Evolutionary conservation across 1,284 basidiomycete genomes (phyloP).

Genomic region (Athelia sp.): DNA sequence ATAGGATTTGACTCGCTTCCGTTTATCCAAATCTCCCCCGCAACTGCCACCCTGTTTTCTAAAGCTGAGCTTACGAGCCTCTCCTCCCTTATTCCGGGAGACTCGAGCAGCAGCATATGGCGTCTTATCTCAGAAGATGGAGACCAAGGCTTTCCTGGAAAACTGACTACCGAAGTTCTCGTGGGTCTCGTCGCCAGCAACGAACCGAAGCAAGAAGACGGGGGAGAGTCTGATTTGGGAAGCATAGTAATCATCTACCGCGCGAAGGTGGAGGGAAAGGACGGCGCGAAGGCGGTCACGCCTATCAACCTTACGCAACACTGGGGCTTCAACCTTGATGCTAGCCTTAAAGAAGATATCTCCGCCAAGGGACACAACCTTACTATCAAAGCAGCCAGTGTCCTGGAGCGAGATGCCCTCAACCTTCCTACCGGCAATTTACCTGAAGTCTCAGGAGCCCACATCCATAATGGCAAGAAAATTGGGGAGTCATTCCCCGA

Average conservation of each 20-base stretch:
- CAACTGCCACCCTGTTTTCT: slow-evolving; percentile 50
- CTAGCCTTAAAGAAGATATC: slow-evolving; percentile 44
- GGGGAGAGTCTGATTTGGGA: slow-evolving; percentile 46
- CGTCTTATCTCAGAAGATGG: slow-evolving; percentile 54
- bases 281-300: slow-evolving; percentile 40
- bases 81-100: slow-evolving; percentile 15
- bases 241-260: slow-evolving; percentile 63
- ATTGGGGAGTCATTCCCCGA: slow-evolving; percentile 55
- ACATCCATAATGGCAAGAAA: slow-evolving; percentile 43
- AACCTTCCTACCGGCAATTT: slow-evolving; percentile 51
- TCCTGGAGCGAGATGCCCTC: slow-evolving; percentile 45
- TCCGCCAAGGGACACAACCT: slow-evolving; percentile 54
- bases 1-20: slow-evolving; percentile 53
- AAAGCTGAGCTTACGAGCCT: slow-evolving; percentile 40
- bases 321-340: slow-evolving; percentile 78
- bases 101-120: slow-evolving; percentile 40
- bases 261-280: slow-evolving; percentile 44
- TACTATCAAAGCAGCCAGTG: slow-evolving; percentile 51
- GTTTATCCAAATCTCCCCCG: slow-evolving; percentile 30
- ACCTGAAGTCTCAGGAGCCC: slow-evolving; percentile 38
- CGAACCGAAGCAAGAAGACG: slow-evolving; percentile 24
- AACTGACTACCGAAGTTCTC: slow-evolving; percentile 54
- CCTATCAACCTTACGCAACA: slow-evolving; percentile 77
- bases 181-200: slow-evolving; percentile 48
- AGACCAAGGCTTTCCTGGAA: slow-evolving; percentile 65